Evolutionary conservation across 495 filamentous ascomycete species (phyloP).

Genomic region (Monascus purpureus): DNA sequence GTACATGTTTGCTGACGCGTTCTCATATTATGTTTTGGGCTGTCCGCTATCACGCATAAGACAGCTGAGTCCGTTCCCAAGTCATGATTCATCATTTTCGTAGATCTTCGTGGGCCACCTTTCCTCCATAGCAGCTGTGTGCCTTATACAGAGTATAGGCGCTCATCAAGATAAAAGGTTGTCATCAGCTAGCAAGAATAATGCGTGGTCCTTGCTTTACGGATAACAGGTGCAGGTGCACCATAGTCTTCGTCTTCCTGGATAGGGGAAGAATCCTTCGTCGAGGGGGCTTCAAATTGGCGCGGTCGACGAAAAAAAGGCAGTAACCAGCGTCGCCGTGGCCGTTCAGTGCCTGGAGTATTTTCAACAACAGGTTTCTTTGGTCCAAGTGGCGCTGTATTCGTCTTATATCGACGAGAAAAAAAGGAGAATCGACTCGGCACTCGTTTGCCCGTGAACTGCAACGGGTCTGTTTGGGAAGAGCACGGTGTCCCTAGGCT

Average conservation of each 20-base stretch:
- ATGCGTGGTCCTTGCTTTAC: constrained; percentile 21
- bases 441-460: constrained; percentile 6
- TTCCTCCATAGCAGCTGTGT: too few species aligned
- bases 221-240: constrained; percentile 24
- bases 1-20: too few species aligned
- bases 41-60: too few species aligned
- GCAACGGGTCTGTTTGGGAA: constrained; percentile 6
- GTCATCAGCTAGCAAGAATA: too few species aligned
- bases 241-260: constrained; percentile 18
- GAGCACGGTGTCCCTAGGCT: constrained; percentile 3
- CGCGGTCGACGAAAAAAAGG: constrained; percentile 23
- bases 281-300: constrained; percentile 15
- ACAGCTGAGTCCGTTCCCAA: too few species aligned
- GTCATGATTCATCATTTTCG: too few species aligned
- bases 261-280: constrained; percentile 10
- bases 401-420: constrained; percentile 16
- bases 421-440: constrained; percentile 15
- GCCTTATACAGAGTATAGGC: too few species aligned
- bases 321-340: constrained; percentile 22
- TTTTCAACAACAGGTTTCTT: constrained; percentile 7
- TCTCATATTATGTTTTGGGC: too few species aligned
- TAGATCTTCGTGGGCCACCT: too few species aligned
- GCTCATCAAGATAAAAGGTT: too few species aligned
- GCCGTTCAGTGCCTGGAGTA: constrained; percentile 13
- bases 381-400: constrained; percentile 12